A percentile compares a stretch with the other conserved stretches of the same genome.
phyloP scores from a whole-genome alignment of 768 basidiomycete genomes.

The Rhodotorula paludigena region DNA sequence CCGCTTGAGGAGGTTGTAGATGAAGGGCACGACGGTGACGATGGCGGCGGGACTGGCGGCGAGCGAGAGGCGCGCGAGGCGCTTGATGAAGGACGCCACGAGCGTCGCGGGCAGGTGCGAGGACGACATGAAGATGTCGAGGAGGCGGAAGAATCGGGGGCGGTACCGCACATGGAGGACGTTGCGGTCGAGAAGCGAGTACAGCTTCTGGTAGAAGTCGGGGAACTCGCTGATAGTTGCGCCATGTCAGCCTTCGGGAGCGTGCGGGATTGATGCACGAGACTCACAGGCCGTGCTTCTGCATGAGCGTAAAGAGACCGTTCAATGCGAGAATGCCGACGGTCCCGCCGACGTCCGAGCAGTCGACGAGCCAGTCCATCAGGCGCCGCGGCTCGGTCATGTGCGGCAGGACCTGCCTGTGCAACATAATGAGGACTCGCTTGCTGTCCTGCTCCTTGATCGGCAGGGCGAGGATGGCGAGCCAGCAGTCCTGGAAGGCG shows the following conservation, averaged over 20 bases:
- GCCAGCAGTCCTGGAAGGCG: constrained; percentile 77
- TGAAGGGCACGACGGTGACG: constrained; percentile 83
- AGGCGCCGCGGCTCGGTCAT: constrained; percentile 68
- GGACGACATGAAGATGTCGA: constrained; percentile 84
- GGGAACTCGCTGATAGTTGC: constrained; percentile 75
- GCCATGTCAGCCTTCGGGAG: neutral
- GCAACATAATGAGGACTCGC: constrained; percentile 71
- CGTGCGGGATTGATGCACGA: neutral
- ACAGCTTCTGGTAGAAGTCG: constrained; percentile 85
- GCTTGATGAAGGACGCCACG: constrained; percentile 92
- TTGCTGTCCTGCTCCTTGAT: constrained; percentile 48
- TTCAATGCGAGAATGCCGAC: constrained; percentile 86
- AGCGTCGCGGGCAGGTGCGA: constrained; percentile 87
- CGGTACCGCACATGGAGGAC: constrained; percentile 87
- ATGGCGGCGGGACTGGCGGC: constrained; percentile 83
- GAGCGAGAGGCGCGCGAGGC: constrained; percentile 75
- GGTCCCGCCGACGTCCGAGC: constrained; percentile 74
- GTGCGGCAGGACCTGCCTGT: constrained; percentile 75
- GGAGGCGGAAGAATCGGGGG: constrained; percentile 87
- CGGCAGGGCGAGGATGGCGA: constrained; percentile 56
- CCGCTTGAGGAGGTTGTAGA: constrained; percentile 85
- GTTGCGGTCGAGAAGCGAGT: constrained; percentile 78
- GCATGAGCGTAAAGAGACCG: constrained; percentile 82
- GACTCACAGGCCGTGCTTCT: constrained; percentile 83
- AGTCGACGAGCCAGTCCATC: constrained; percentile 88